A percentile compares a stretch with the other conserved stretches of the same genome.
These are phyloP conservation scores for Vitellaria paradoxa DNA, from an alignment of 179 eudicot species.

Conservation along the genomic window DNA sequence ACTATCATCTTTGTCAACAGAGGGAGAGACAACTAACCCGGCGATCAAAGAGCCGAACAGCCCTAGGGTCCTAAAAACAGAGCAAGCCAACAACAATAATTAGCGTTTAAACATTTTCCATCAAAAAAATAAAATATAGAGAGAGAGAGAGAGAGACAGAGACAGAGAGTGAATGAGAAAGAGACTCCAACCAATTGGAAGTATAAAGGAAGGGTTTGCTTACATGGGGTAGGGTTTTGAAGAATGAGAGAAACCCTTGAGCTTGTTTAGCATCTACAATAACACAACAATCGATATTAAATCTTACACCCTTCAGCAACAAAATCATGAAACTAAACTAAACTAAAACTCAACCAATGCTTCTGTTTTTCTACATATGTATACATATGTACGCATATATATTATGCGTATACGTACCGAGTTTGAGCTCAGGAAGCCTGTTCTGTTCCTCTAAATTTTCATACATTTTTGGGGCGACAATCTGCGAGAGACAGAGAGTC, in stretches of 20 bases:
- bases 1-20: not conserved
- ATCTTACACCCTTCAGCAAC: not conserved
- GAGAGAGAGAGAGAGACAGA: too few relatives aligned
- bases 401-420: constrained; percentile 31
- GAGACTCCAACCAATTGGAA: not conserved
- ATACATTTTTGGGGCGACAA: constrained; percentile 34
- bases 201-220: constrained; percentile 17
- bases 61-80: constrained; percentile 60
- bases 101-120: constrained; percentile 4
- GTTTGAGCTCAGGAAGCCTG: constrained; percentile 85
- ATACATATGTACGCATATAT: too few relatives aligned
- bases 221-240: constrained; percentile 71
- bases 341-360: not conserved
- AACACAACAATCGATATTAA: not conserved
- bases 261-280: constrained; percentile 84
- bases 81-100: not conserved
- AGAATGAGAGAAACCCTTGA: constrained; percentile 91
- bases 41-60: constrained; percentile 85
- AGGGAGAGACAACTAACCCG: constrained; percentile 51
- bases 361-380: not conserved
- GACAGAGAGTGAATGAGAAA: too few relatives aligned
- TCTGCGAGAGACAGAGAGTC: not conserved
- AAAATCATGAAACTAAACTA: not conserved
- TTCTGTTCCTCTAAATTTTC: constrained; percentile 47
- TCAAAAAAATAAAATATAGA: not conserved